Evolutionary conservation across 306 rosid genomes (phyloP), one percentile per base, ranked within the genome.

Genomic region (Fagus sylvatica): DNA sequence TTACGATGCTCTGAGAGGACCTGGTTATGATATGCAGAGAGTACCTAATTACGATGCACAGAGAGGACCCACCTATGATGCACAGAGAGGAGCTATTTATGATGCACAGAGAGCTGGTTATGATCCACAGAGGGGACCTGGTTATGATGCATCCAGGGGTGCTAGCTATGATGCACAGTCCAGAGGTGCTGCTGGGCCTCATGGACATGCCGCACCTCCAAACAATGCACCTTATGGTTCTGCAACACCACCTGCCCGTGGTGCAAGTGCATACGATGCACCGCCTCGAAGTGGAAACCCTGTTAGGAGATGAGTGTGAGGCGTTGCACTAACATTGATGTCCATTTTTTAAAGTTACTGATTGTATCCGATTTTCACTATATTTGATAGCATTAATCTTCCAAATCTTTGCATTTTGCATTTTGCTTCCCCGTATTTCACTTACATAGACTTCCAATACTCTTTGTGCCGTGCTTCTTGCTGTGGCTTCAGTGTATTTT

Each of bases 211-310:
- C 19, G 60, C 78, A 1, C 82, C 85, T 0, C 70, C 70, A 54
- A 88, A 77, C 85, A 90, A 86, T 51, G 85, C 77, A 70, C 84
- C 90, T 10, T 91, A 85, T 51, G 90, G 90, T 16, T 88, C 97
- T 36, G 69, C 90, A 49, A 89, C 97, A 13, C 93, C 96, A 0
- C 97, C 97, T 32, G 69, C 83, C 6, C 92, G 81, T 15, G 66
- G 84, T 72, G 87, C 84, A 65, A 81, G 73, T 68, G 97, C 89
- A 28, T 90, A 82, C 0, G 93, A 91, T 57, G 86, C 87, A 64
- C 83, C 73, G 4, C 51, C 88, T 55, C 95, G 90, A 53, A 92
- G 90, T 49, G 89, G 84, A 80, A 91, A 94, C 84, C 90, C 89
- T 2, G 82, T 37, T 36, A 86, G 94, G 84, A 84, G 93, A 88